Evolutionary conservation across 2,329 filamentous ascomycete genomes (phyloP), one percentile per base, ranked within the genome.

Genomic region (Pseudogymnoascus sp.): DNA sequence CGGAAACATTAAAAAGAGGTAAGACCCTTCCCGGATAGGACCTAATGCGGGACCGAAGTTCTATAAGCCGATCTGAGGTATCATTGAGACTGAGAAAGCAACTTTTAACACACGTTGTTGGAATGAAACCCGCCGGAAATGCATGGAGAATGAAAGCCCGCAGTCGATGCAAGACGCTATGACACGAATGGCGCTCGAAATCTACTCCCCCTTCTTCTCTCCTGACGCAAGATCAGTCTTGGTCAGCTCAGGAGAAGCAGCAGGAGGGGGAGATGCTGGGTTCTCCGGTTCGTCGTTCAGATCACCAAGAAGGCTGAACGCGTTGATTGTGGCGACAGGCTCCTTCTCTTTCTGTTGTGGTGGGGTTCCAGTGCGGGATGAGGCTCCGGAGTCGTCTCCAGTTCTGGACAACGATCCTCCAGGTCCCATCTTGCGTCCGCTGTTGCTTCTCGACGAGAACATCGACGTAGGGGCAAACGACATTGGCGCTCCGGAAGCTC

Each of bases 381-480:
- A 96, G 69, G 88, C 85, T 70, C 86, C 90, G 66, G 93, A 97
- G 70, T 96, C 92, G 71, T 96, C 92, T 65, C 87, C 87, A 66
- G 87, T 84, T 70, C 90, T 86, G 69, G 84, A 84, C 68, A 93
- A 80, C 68, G 88, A 83, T 70, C 88, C 85, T 71, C 88, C 88
- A 68, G 89, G 89, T 65, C 89, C 89, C 70, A 95, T 83, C 74
- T 88, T 87, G 69, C 91, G 87, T 68, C 92, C 90, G 74, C 93
- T 97, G 80, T 91, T 93, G 80, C 90, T 96, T 68, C 95, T 87
- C n/a, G 89, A 90, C 68, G 85, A 87, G 71, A 97, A 89, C 83
- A 96, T 89, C 66, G 91, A 93, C 62, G 89, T 88, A 11, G 95
- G 93, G 31, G 91, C 93, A 68, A 97, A 84, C 13, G 81, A 81